phyloP scores from a whole-genome alignment of 805 yeast species.

The Dipodascus albidus region DNA sequence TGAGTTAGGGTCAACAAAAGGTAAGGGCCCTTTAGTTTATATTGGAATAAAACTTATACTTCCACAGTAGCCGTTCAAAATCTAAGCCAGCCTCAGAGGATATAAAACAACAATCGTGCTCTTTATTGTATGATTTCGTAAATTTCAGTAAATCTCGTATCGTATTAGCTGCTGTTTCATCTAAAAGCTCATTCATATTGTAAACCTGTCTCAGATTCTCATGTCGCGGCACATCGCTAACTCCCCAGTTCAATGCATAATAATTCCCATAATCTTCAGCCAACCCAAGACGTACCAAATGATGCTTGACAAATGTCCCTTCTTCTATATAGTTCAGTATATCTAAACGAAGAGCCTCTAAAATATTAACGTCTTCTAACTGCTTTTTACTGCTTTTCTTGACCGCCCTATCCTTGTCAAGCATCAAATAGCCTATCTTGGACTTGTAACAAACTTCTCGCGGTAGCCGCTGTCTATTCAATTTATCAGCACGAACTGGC shows the following conservation, averaged over 20 bases:
- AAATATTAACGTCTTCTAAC: neutral
- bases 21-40: neutral
- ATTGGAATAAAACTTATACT: neutral
- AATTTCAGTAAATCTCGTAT: neutral
- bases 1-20: neutral
- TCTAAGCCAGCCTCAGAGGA: neutral
- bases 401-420: neutral
- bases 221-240: neutral
- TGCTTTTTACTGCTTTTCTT: neutral
- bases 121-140: neutral
- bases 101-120: neutral
- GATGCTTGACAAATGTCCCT: neutral
- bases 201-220: neutral
- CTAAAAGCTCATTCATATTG: neutral
- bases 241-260: neutral
- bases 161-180: neutral
- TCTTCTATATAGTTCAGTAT: neutral
- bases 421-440: neutral
- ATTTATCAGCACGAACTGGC: slow-evolving; percentile 1
- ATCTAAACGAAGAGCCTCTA: neutral
- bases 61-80: neutral
- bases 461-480: neutral
- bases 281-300: neutral
- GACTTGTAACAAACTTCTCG: neutral
- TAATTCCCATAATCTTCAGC: neutral